Percentiles rank a stretch among this genome's conserved stretches.
Evolutionary conservation across 495 filamentous ascomycete species (phyloP).

Genomic region (Lasiosphaeriaceae sp.): DNA sequence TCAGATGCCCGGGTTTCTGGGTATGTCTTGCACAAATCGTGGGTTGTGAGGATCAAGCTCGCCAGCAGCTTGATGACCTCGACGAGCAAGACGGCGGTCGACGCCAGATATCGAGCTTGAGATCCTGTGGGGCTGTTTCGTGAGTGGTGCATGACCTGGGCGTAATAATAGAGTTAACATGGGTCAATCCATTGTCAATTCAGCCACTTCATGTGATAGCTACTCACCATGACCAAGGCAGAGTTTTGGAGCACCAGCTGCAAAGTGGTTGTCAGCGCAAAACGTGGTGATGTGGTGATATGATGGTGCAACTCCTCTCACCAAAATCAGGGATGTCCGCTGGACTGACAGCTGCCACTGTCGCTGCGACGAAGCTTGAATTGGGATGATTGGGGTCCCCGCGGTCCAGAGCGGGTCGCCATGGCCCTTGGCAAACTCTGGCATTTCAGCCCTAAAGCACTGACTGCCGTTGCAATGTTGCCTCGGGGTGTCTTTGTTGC

Average conservation of each 20-base stretch:
- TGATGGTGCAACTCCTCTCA: background rate
- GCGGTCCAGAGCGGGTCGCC: background rate
- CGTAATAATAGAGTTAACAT: background rate
- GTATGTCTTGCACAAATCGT: slow-evolving; percentile 46
- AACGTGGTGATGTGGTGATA: too few species aligned
- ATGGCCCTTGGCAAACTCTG: slow-evolving; percentile 10
- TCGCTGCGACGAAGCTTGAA: background rate
- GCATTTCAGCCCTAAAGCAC: slow-evolving; percentile 9
- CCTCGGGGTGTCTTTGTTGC: too few species aligned
- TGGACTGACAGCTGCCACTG: slow-evolving; percentile 5
- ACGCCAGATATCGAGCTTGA: slow-evolving; percentile 64
- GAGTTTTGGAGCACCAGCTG: slow-evolving; percentile 58
- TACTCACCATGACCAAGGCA: slow-evolving; percentile 48
- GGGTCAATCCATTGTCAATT: background rate
- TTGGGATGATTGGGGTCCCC: background rate
- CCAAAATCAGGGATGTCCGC: slow-evolving; percentile 8
- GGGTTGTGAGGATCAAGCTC: slow-evolving; percentile 49
- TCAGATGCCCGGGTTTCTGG: slow-evolving; percentile 53
- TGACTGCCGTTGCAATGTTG: too few species aligned
- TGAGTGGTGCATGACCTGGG: slow-evolving; percentile 64
- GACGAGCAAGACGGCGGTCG: slow-evolving; percentile 70
- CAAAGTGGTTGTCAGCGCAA: background rate
- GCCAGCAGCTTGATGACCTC: slow-evolving; percentile 67
- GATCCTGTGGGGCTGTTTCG: slow-evolving; percentile 60
- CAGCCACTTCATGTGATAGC: background rate